Percentiles rank a stretch among this genome's conserved stretches.
Evolutionary conservation across 108 stramenopile genomes (phyloP).

Genomic region (Cyclotella cryptica): DNA sequence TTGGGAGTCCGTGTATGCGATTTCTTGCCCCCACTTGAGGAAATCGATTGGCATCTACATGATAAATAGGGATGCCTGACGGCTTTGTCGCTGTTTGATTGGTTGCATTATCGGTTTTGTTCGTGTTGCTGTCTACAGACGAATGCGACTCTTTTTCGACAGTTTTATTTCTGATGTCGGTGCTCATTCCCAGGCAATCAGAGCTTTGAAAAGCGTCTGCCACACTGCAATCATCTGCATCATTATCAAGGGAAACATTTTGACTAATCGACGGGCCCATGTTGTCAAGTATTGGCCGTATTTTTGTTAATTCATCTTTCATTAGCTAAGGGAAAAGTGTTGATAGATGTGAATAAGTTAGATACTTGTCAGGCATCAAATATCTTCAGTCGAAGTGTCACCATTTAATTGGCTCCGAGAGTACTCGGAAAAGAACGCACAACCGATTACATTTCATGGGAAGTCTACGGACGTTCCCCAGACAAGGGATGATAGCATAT

Average conservation of each 20-base stretch:
- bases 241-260: neutral
- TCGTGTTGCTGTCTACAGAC: neutral
- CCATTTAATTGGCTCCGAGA: no score
- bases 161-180: neutral
- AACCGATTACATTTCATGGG: no score
- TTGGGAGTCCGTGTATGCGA: slow-evolving; percentile 62
- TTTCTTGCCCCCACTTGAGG: slow-evolving; percentile 72
- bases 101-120: neutral
- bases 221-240: slow-evolving; percentile 13
- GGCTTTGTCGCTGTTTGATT: slow-evolving; percentile 19
- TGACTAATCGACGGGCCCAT: slow-evolving; percentile 23
- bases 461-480: no score
- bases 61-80: slow-evolving; percentile 58
- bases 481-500: no score
- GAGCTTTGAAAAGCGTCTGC: slow-evolving; percentile 22
- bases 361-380: neutral
- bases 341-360: neutral
- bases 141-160: slow-evolving; percentile 23
- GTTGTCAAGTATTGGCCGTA: slow-evolving; percentile 29
- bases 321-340: slow-evolving; percentile 25
- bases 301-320: slow-evolving; percentile 49
- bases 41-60: slow-evolving; percentile 71
- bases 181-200: neutral
- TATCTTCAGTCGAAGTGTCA: no score
- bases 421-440: no score